These are phyloP conservation scores for Taphrina wiesneri DNA, from an alignment of 1,139 yeast species.

Conservation along the genomic window DNA sequence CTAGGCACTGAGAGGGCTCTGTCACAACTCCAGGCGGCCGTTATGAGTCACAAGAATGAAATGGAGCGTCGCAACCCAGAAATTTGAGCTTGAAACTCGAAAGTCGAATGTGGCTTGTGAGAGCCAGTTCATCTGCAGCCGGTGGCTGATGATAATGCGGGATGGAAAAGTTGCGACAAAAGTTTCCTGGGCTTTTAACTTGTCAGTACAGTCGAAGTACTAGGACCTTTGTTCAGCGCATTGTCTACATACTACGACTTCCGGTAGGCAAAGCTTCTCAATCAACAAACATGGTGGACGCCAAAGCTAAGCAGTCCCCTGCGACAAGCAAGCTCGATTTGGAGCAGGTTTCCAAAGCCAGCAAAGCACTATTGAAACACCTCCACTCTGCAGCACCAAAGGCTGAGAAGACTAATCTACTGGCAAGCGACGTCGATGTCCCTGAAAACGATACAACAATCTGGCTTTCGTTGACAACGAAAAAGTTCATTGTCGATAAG, in stretches of 20 bases:
- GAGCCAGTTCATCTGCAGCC: not conserved
- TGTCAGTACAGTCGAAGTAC: not conserved
- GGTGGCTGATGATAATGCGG: slow-evolving; percentile 12
- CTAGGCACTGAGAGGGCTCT: too few species aligned
- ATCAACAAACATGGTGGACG: not conserved
- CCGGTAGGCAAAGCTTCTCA: not conserved
- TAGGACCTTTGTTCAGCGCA: too few species aligned
- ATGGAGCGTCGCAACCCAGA: too few species aligned
- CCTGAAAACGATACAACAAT: slow-evolving; percentile 39
- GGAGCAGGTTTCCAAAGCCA: slow-evolving; percentile 20
- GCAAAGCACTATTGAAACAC: slow-evolving; percentile 30
- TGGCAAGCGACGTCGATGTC: slow-evolving; percentile 26
- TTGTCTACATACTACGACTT: too few species aligned
- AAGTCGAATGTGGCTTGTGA: slow-evolving; percentile 2
- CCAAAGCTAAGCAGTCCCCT: slow-evolving; percentile 3
- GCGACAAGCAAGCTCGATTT: slow-evolving; percentile 17
- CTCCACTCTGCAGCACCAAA: slow-evolving; percentile 13
- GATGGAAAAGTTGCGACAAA: slow-evolving; percentile 13
- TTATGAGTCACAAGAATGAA: too few species aligned
- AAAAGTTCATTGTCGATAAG: slow-evolving; percentile 62
- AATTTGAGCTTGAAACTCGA: too few species aligned
- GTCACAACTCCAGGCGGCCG: too few species aligned
- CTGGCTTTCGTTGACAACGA: slow-evolving; percentile 63
- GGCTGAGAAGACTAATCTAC: slow-evolving; percentile 7
- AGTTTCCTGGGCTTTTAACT: not conserved